Conservation (phyloP, 768 basidiomycete genomes). For the Hygrophoropsis aurantiaca region DNA sequence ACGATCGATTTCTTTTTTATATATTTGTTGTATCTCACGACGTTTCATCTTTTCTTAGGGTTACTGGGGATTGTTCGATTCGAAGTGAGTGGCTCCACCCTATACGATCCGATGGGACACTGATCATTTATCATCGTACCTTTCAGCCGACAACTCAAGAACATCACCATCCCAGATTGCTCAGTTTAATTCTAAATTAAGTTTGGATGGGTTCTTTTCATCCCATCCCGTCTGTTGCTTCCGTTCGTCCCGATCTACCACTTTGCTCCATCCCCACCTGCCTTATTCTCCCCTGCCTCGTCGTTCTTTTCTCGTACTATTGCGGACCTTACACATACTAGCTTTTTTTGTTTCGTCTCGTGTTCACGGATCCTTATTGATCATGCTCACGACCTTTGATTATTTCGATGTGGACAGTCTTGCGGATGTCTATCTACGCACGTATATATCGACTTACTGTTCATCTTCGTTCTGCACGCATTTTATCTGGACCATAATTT, state of each 20-base stretch:
- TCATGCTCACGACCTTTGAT: no score
- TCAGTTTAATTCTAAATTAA: slow-evolving; percentile 4
- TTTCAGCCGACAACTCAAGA: slow-evolving; percentile 71
- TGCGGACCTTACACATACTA: no score
- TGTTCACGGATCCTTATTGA: no score
- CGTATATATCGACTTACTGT: no score
- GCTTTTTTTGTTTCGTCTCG: no score
- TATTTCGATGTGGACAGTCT: no score
- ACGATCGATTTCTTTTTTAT: slow-evolving; percentile 7
- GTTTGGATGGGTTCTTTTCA: no score
- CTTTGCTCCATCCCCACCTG: not conserved
- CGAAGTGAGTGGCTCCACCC: slow-evolving; percentile 39
- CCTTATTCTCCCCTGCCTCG: not conserved
- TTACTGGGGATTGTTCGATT: slow-evolving; percentile 68
- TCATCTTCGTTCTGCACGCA: no score
- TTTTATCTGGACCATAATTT: no score
- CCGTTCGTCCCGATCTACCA: no score
- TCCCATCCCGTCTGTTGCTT: no score
- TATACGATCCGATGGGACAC: not conserved
- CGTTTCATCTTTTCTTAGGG: slow-evolving; percentile 27
- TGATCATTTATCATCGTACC: slow-evolving; percentile 28
- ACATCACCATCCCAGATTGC: slow-evolving; percentile 67
- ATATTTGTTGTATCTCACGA: slow-evolving; percentile 6
- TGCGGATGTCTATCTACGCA: no score
- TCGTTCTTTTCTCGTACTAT: not conserved